Base-by-base conservation (phyloP, 371 early-diverging fungal species). In the Syncephalastrum contaminatum region DNA sequence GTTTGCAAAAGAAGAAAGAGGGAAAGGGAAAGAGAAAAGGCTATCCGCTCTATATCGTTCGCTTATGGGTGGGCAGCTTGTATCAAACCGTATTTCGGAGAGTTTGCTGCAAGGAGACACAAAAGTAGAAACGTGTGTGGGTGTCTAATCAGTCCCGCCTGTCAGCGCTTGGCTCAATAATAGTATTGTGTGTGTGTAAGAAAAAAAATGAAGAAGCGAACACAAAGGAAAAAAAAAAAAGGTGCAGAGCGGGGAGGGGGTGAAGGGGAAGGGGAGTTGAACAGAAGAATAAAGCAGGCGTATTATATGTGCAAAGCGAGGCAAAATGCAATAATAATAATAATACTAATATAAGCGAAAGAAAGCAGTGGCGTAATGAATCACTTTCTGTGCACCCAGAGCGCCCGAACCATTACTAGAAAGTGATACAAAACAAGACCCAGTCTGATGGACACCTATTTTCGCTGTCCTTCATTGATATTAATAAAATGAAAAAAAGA, bases 351-450 rank as follows among this genome's bases (percentile, higher is more conserved):
- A 21, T 43, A 54, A 47, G 45, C 45, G 8, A 50, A 14, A 55
- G 39, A 54, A 25, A 14, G 47, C 18, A 48, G 56, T 55, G 56
- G 56, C 48, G 56, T 55, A 27, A 18, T 19, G 20, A 40, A 27
- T 27, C 16, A 39, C 48, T n/a, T 48, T 30, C 47, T 39, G 39
- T 48, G 36, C 47, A 44, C 55, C 51, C 51, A 40, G 21, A 30
- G 36, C 53, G 41, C 53, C 53, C 53, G 27, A 53, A 19, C 43
- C 27, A 30, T 51, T 40, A 51, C 40, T 16, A 51, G 48, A 21
- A 20, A 48, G 40, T 36, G 40, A 39, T 16, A 51, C 13, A 47
- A 47, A 19, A 44, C n/a, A 8, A n/a, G 15, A 15, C n/a, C 14
- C 47, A 47, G 22, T 25, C 47, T 47, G 47, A 20, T 22, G 21